Percentiles rank a stretch among this genome's conserved stretches.
These are phyloP conservation scores for Rhizophlyctis rosea DNA, from an alignment of 192 early-diverging fungal genomes.

Conservation along the genomic window DNA sequence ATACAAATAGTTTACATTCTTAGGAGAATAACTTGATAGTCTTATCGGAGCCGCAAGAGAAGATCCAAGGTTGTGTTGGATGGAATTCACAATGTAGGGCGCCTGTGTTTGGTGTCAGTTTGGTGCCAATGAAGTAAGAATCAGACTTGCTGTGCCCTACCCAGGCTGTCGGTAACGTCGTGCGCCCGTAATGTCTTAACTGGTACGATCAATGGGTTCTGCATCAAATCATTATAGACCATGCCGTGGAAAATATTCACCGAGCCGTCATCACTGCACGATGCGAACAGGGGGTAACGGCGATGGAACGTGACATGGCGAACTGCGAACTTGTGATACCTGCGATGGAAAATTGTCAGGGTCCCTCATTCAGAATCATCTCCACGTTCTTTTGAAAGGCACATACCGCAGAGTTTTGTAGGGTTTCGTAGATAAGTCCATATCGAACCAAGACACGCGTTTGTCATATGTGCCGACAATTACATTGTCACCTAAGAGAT, in stretches of 20 bases:
- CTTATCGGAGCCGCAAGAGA: constrained; percentile 88
- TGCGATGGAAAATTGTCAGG: constrained; percentile 15
- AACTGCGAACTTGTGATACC: constrained; percentile 85
- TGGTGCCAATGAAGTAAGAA: neutral
- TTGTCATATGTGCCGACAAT: constrained; percentile 96
- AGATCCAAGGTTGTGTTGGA: constrained; percentile 95
- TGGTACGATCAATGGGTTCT: constrained; percentile 98
- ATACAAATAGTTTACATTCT: too few relatives aligned
- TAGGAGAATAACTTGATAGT: constrained; percentile 86
- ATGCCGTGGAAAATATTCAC: constrained; percentile 97
- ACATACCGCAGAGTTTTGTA: constrained; percentile 82
- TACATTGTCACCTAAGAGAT: constrained; percentile 92
- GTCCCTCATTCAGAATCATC: neutral
- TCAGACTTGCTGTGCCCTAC: constrained; percentile 34
- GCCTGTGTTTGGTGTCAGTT: constrained; percentile 44
- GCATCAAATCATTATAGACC: constrained; percentile 94
- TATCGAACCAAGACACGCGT: constrained; percentile 94
- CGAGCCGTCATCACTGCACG: constrained; percentile 86
- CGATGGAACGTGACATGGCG: constrained; percentile 84
- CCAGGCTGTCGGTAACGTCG: constrained; percentile 65
- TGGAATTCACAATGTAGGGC: constrained; percentile 87
- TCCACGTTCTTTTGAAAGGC: neutral
- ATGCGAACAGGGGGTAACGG: constrained; percentile 90
- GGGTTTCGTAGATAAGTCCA: constrained; percentile 88
- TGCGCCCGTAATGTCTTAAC: constrained; percentile 90